Evolutionary conservation across 805 yeast genomes (phyloP).

Genomic region (Wickerhamiella cacticola): DNA sequence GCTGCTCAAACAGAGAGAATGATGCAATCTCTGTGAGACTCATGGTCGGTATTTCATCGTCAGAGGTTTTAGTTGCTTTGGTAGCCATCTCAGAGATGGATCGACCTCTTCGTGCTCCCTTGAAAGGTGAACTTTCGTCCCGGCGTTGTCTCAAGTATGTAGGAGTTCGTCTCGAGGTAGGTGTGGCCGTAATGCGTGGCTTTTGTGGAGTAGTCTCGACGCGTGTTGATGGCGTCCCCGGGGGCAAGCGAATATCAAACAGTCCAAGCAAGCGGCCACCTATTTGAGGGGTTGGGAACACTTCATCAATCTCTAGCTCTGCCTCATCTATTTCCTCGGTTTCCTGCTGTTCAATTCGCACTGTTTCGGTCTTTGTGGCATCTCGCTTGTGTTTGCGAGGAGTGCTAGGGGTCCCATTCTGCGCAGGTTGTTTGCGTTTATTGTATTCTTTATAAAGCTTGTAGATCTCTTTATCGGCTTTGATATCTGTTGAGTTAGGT

Average conservation of each 20-base stretch:
- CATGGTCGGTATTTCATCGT: slow-evolving; percentile 20
- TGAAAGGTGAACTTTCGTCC: slow-evolving; percentile 9
- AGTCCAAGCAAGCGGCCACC: slow-evolving; percentile 64
- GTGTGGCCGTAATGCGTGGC: slow-evolving; percentile 13
- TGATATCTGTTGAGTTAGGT: slow-evolving; percentile 41
- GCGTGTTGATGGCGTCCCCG: slow-evolving; percentile 15
- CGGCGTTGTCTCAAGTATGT: slow-evolving; percentile 11
- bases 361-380: slow-evolving; percentile 4
- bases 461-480: slow-evolving; percentile 30
- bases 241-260: slow-evolving; percentile 41
- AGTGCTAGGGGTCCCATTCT: neutral
- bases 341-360: neutral
- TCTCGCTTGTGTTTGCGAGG: neutral
- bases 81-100: slow-evolving; percentile 6
- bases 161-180: slow-evolving; percentile 14
- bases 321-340: neutral
- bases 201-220: slow-evolving; percentile 3
- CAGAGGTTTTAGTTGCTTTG: neutral
- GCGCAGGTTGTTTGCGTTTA: neutral
- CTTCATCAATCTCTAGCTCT: slow-evolving; percentile 26
- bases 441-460: slow-evolving; percentile 17
- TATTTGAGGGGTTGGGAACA: slow-evolving; percentile 84
- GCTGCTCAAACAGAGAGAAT: slow-evolving; percentile 7
- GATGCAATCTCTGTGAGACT: slow-evolving; percentile 15
- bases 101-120: neutral